Percentiles rank a stretch among this genome's conserved stretches.
phyloP scores from a whole-genome alignment of 2,329 filamentous ascomycete genomes.

The Fusarium marasasianum region DNA sequence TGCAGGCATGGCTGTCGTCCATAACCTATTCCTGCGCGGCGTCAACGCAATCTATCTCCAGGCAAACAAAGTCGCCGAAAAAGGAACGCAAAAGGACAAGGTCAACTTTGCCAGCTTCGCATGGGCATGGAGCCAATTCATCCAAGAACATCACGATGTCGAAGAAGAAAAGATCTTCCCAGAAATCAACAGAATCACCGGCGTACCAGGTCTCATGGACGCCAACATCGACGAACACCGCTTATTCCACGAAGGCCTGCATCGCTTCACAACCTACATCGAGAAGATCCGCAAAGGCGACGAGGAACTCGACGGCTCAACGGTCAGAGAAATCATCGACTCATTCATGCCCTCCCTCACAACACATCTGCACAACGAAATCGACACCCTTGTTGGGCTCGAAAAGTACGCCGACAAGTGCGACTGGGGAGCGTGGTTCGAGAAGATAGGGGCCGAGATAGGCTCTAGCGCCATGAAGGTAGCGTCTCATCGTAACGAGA shows the following conservation, averaged over 20 bases:
- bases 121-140: slow-evolving; percentile 43
- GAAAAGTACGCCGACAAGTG: slow-evolving; percentile 47
- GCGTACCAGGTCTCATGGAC: slow-evolving; percentile 52
- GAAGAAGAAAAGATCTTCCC: slow-evolving; percentile 54
- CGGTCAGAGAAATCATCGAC: slow-evolving; percentile 33
- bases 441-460: slow-evolving; percentile 26
- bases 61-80: slow-evolving; percentile 45
- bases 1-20: slow-evolving; percentile 47
- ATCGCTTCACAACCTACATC: slow-evolving; percentile 46
- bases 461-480: slow-evolving; percentile 25
- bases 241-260: slow-evolving; percentile 50
- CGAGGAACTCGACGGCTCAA: slow-evolving; percentile 46
- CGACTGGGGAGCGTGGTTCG: slow-evolving; percentile 48
- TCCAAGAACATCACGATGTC: slow-evolving; percentile 51
- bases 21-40: slow-evolving; percentile 50
- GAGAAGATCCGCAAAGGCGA: slow-evolving; percentile 39
- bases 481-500: slow-evolving; percentile 26
- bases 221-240: slow-evolving; percentile 54
- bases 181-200: slow-evolving; percentile 47
- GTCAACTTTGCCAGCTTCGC: slow-evolving; percentile 48
- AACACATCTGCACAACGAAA: slow-evolving; percentile 52
- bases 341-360: slow-evolving; percentile 47
- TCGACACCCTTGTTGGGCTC: slow-evolving; percentile 49
- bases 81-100: slow-evolving; percentile 45
- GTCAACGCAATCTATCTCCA: slow-evolving; percentile 53